Base-by-base conservation (phyloP, 768 basidiomycete species). In the Rhizopogon sp. region DNA sequence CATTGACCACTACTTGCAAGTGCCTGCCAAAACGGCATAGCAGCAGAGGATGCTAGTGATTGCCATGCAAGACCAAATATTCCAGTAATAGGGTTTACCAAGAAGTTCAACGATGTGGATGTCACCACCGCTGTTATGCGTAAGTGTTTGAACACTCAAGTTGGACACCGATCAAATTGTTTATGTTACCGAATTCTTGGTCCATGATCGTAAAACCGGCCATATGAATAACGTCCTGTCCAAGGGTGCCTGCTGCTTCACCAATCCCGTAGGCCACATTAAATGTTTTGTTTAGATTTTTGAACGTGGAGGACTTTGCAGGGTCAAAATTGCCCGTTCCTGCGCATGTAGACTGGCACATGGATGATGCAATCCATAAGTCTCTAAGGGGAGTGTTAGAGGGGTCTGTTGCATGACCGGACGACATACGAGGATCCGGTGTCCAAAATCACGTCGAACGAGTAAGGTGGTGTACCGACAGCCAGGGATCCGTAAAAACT, bases 41-140 rank as follows among this genome's bases (percentile, higher is more conserved):
- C 72, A 3, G 64, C 63, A 7, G 87, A 86, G 20, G 73, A 72
- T 0, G 89, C 77, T 43, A 91, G 78, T 10, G 77, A 61, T 25
- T 72, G 56, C 67, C 88, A 91, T 0, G 82, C 90, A 43, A 91
- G 79, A 10, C 90, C 90, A 72, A 91, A 74, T 61, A 92, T 79
- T 5, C 90, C 90, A 1, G 83, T 81, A 3, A 83, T 76, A 2
- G 75, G 64, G 3, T 79, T 82, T 51, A 74, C 69, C 22, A 89
- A 67, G 49, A 67, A 68, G 35, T 56, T 9, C 83, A 74, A 11
- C 65, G 71, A 14, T 0, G 64, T 66, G 8, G 64, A 45, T 3
- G 51, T 66, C 4, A 66, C 64, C 13, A 58, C 59, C 3, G 60
- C 58, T 31, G 82, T 72, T 20, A 87, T 72, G 66, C 46, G 43